Percentiles rank a stretch among this genome's conserved stretches.
These are phyloP conservation scores for Trichopus zeylanicus DNA, from an alignment of 116 monocot species.

Conservation along the genomic window DNA sequence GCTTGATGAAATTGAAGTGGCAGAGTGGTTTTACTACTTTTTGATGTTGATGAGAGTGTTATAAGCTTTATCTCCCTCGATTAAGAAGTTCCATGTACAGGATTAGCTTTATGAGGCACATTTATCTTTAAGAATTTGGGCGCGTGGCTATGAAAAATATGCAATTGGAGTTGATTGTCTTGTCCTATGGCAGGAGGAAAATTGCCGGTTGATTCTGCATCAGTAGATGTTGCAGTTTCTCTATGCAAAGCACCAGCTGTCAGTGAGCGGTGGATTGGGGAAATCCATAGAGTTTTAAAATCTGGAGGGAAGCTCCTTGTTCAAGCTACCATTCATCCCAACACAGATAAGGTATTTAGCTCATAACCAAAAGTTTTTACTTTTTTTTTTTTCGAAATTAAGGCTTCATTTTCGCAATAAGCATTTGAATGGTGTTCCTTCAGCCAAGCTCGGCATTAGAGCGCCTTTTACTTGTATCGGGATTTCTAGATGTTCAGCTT, in stretches of 20 bases:
- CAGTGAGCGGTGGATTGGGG: slow-evolving; percentile 33
- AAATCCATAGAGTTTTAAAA: slow-evolving; percentile 62
- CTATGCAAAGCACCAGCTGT: slow-evolving; percentile 22
- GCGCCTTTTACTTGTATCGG: slow-evolving; percentile 34
- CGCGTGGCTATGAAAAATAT: too few relatives aligned
- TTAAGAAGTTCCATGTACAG: too few relatives aligned
- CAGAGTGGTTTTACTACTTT: too few relatives aligned
- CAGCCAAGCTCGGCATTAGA: slow-evolving; percentile 21
- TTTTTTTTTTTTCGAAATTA: background rate
- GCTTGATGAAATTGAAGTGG: too few relatives aligned
- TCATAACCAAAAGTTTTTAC: too few relatives aligned
- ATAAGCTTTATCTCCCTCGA: too few relatives aligned
- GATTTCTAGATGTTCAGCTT: slow-evolving; percentile 35
- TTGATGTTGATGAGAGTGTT: too few relatives aligned
- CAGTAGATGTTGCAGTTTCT: slow-evolving; percentile 38
- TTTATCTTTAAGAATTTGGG: too few relatives aligned
- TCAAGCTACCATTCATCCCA: slow-evolving; percentile 18
- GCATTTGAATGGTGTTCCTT: slow-evolving; percentile 7
- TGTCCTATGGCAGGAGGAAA: slow-evolving; percentile 18
- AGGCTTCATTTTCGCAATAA: too few relatives aligned
- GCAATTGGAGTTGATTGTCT: background rate
- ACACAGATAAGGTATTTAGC: slow-evolving; percentile 35
- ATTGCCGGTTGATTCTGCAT: slow-evolving; percentile 35
- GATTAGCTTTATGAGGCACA: too few relatives aligned
- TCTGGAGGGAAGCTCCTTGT: slow-evolving; percentile 46